Percentiles rank a stretch among this genome's conserved stretches.
Evolutionary conservation across 371 early-diverging fungal species (phyloP).

Genomic region (Mucor circinelloides): DNA sequence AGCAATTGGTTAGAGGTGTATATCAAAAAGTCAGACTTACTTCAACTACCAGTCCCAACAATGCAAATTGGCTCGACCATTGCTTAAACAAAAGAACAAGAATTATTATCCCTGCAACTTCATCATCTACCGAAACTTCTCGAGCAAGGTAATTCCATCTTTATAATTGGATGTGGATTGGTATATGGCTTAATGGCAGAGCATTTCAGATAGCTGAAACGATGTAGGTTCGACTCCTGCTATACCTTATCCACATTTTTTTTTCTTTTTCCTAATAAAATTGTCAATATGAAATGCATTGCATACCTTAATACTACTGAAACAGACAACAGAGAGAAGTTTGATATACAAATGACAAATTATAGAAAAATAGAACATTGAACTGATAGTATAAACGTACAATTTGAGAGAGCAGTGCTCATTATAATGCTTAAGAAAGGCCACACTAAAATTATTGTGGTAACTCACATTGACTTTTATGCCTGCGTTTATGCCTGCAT

Average conservation of each 20-base stretch:
- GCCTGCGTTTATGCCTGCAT: constrained; percentile 18
- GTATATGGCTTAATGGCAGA: constrained; percentile 18
- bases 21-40: constrained; percentile 1
- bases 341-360: constrained; percentile 20
- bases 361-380: constrained; percentile 19
- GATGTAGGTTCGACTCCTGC: constrained; percentile 15
- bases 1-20: constrained; percentile 12
- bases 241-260: constrained; percentile 16
- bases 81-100: constrained; percentile 8
- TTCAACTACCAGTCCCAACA: background rate
- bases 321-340: constrained; percentile 22
- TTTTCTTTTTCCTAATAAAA: constrained; percentile 14
- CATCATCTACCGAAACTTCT: constrained; percentile 16
- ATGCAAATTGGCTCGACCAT: constrained; percentile 17
- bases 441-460: constrained; percentile 19
- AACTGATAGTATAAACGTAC: constrained; percentile 18
- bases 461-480: constrained; percentile 12
- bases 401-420: constrained; percentile 20
- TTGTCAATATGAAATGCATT: constrained; percentile 19
- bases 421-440: constrained; percentile 19
- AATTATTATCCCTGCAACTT: constrained; percentile 11
- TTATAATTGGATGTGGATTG: constrained; percentile 21
- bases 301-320: constrained; percentile 22
- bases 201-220: constrained; percentile 20
- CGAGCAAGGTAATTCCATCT: constrained; percentile 17